Conservation (phyloP, 2,329 filamentous ascomycete genomes). For the Lasiodiplodia hormozganensis region DNA sequence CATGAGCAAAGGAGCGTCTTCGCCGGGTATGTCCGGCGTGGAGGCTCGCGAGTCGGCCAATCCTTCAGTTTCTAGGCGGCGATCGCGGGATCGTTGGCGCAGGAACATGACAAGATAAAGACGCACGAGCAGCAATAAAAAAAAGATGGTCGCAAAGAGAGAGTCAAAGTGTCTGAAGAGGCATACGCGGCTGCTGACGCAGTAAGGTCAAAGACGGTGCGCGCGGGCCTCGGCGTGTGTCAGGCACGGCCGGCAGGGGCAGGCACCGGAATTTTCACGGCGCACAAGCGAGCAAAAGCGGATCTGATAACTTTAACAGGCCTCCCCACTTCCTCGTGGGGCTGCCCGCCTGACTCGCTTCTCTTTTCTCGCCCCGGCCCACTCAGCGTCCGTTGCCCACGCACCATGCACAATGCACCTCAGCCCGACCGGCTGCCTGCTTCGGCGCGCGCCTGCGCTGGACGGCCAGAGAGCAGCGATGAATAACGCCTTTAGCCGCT, state of each 20-base stretch:
- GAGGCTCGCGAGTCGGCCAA: not conserved
- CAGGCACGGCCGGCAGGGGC: not conserved
- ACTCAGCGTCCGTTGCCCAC: not conserved
- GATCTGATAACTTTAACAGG: conserved; percentile 28
- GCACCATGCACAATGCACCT: not conserved
- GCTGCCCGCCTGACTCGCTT: conserved; percentile 2
- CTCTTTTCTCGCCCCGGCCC: not conserved
- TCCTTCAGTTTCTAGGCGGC: not conserved
- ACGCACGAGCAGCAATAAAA: not conserved
- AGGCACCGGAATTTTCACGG: conserved; percentile 14
- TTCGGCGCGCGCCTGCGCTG: not conserved
- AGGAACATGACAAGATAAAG: conserved; percentile 9
- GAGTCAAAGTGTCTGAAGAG: not conserved
- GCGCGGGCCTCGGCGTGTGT: not conserved
- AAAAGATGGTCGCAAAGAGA: not conserved
- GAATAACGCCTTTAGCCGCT: not conserved
- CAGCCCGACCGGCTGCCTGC: not conserved
- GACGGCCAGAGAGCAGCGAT: not conserved
- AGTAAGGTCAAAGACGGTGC: not conserved
- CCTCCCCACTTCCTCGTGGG: not conserved
- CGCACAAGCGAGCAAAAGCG: not conserved
- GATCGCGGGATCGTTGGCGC: conserved; percentile 13
- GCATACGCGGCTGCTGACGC: conserved; percentile 9
- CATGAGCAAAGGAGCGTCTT: conserved; percentile 14
- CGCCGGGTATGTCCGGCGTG: conserved; percentile 18